These are phyloP conservation scores for Fusarium virguliforme DNA, from an alignment of 2,329 filamentous ascomycete species.

Conservation along the genomic window DNA sequence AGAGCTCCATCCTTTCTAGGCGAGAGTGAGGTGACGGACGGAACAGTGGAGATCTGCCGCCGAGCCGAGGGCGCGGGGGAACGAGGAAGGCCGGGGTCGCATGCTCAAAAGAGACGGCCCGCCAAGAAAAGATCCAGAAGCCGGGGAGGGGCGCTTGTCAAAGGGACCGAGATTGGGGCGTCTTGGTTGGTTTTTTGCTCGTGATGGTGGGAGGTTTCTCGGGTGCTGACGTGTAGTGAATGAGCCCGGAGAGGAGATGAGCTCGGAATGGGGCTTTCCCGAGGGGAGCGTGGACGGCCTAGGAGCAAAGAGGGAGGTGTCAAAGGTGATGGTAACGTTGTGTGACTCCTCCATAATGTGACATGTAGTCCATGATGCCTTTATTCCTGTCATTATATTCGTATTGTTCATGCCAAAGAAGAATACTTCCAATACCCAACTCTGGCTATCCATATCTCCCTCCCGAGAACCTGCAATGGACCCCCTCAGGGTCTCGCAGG, in stretches of 20 bases:
- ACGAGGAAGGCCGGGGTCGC: no score
- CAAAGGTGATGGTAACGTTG: constrained; percentile 4
- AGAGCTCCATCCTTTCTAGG: constrained; percentile 23
- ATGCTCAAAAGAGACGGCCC: not conserved
- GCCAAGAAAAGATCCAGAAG: constrained; percentile 31
- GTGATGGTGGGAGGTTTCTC: not conserved
- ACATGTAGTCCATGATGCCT: not conserved
- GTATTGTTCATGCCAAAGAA: not conserved
- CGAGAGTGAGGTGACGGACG: constrained; percentile 31
- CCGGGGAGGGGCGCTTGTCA: constrained; percentile 9
- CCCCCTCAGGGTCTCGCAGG: not conserved
- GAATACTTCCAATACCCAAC: not conserved
- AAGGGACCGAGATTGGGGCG: constrained; percentile 1
- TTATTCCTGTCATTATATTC: not conserved
- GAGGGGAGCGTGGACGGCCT: constrained; percentile 22
- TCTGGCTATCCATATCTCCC: not conserved
- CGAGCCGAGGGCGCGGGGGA: constrained; percentile 44
- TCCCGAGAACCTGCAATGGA: not conserved
- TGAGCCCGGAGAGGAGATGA: constrained; percentile 15
- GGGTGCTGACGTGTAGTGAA: constrained; percentile 34
- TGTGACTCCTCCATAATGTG: not conserved
- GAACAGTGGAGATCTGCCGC: constrained; percentile 23
- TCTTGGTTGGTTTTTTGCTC: constrained; percentile 20
- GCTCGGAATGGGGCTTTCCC: constrained; percentile 34
- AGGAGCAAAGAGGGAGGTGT: constrained; percentile 17